Evolutionary conservation across 140 eudicot species (phyloP).

Genomic region (Erigeron philadelphicus): DNA sequence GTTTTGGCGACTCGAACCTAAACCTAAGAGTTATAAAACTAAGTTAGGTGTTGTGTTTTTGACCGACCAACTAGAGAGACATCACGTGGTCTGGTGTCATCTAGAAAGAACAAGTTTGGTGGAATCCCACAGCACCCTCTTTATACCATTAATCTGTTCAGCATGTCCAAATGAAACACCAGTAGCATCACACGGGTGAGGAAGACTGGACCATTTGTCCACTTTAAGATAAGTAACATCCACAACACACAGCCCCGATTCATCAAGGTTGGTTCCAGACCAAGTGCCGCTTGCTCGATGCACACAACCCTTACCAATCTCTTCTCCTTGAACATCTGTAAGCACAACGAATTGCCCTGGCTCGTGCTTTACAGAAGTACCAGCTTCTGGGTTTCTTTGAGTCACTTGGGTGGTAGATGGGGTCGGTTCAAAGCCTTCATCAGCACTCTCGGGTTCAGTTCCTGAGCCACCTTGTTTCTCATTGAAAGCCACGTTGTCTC

Average conservation of each 20-base stretch:
- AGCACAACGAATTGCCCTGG: slow-evolving; percentile 66
- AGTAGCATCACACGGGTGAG: slow-evolving; percentile 48
- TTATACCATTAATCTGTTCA: slow-evolving; percentile 41
- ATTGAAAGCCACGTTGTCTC: slow-evolving; percentile 29
- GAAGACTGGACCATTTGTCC: slow-evolving; percentile 48
- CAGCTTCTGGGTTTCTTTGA: slow-evolving; percentile 22
- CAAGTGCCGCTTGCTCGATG: slow-evolving; percentile 64
- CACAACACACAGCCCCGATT: slow-evolving; percentile 57
- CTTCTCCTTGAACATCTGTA: slow-evolving; percentile 45
- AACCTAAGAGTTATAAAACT: slow-evolving; percentile 2
- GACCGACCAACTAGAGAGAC: slow-evolving; percentile 14
- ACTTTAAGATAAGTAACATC: slow-evolving; percentile 52
- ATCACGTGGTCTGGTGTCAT: slow-evolving; percentile 9
- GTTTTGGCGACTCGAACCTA: neutral
- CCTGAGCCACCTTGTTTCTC: slow-evolving; percentile 61
- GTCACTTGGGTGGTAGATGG: slow-evolving; percentile 35
- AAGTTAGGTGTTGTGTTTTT: slow-evolving; percentile 10
- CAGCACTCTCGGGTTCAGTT: slow-evolving; percentile 41
- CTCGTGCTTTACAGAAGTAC: slow-evolving; percentile 19
- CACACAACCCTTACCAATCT: slow-evolving; percentile 65
- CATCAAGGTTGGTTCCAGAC: slow-evolving; percentile 51
- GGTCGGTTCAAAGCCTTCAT: slow-evolving; percentile 33
- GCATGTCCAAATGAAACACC: slow-evolving; percentile 54
- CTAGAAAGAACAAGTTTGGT: slow-evolving; percentile 35
- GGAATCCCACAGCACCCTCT: slow-evolving; percentile 70